Percentiles rank a stretch among this genome's conserved stretches.
Evolutionary conservation across 345 rosid species (phyloP).

Genomic region (Cardamine chenopodiifolia): DNA sequence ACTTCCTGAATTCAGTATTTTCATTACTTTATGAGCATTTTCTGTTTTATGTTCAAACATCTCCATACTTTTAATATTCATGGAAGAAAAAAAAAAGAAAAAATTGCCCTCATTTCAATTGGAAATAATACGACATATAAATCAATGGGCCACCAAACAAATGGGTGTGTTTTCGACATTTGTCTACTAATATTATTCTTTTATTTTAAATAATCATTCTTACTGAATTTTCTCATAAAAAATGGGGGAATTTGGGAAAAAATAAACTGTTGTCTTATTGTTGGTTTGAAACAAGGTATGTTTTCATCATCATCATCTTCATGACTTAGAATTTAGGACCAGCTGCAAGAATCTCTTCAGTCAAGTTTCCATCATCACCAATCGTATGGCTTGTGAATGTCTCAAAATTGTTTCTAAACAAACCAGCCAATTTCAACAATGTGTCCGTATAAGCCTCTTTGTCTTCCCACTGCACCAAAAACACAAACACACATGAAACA

Average conservation of each 20-base stretch:
- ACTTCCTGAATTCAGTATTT: background rate
- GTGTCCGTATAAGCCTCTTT: constrained; percentile 71
- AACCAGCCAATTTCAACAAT: constrained; percentile 77
- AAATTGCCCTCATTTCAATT: constrained; percentile 23
- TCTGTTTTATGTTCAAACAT: background rate
- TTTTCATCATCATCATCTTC: background rate
- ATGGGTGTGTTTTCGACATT: background rate
- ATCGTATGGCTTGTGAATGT: constrained; percentile 78
- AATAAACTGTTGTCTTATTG: background rate
- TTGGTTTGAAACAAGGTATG: background rate
- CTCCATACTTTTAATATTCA: background rate
- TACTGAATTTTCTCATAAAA: constrained; percentile 11
- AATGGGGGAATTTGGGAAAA: background rate
- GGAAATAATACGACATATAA: background rate
- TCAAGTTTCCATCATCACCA: constrained; percentile 70
- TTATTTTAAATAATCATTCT: background rate
- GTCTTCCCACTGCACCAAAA: constrained; percentile 67
- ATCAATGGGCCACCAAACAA: background rate
- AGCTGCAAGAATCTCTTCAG: constrained; percentile 80
- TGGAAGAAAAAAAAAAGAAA: background rate
- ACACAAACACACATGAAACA: constrained; percentile 20
- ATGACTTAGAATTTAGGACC: constrained; percentile 62
- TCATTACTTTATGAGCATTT: background rate
- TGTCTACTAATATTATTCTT: background rate
- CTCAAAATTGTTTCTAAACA: constrained; percentile 79